These are phyloP conservation scores for Cucurbita maxima DNA, from an alignment of 306 rosid species.

Conservation along the genomic window DNA sequence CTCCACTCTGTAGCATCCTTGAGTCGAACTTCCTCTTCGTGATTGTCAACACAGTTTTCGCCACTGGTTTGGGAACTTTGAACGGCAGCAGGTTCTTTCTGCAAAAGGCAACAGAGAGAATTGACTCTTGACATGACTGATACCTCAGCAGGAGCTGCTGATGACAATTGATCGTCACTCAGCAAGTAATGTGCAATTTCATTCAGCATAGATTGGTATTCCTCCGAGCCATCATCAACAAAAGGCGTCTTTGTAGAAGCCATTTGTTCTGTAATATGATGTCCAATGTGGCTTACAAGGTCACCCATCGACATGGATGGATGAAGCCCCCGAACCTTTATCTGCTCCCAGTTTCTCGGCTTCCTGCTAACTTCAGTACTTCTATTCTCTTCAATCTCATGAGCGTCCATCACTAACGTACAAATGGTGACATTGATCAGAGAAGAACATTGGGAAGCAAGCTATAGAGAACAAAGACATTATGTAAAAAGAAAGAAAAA, in stretches of 20 bases:
- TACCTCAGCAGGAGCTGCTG: slow-evolving; percentile 47
- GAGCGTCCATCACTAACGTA: slow-evolving; percentile 31
- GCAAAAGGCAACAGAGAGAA: slow-evolving; percentile 69
- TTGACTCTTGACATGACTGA: slow-evolving; percentile 79
- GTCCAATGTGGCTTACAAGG: slow-evolving; percentile 53
- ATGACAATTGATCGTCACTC: slow-evolving; percentile 42
- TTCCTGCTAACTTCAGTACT: slow-evolving; percentile 28
- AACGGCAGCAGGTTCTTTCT: slow-evolving; percentile 38
- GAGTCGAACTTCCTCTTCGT: slow-evolving; percentile 16
- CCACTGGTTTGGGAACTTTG: slow-evolving; percentile 18
- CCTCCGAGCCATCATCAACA: slow-evolving; percentile 25
- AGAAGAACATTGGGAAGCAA: not conserved
- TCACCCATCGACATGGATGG: slow-evolving; percentile 65
- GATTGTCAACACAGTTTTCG: slow-evolving; percentile 11
- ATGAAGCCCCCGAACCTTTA: slow-evolving; percentile 44
- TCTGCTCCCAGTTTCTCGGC: slow-evolving; percentile 44
- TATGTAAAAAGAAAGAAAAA: not conserved
- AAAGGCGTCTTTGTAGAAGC: slow-evolving; percentile 33
- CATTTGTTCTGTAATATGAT: slow-evolving; percentile 53
- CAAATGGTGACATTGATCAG: not conserved
- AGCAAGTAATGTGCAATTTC: slow-evolving; percentile 55
- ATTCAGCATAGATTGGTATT: slow-evolving; percentile 38
- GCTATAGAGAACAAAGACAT: not conserved
- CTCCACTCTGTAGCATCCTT: not conserved
- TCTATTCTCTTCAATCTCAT: slow-evolving; percentile 39